Conservation (phyloP, 2,329 filamentous ascomycete species). For the Neonectria hederae region DNA sequence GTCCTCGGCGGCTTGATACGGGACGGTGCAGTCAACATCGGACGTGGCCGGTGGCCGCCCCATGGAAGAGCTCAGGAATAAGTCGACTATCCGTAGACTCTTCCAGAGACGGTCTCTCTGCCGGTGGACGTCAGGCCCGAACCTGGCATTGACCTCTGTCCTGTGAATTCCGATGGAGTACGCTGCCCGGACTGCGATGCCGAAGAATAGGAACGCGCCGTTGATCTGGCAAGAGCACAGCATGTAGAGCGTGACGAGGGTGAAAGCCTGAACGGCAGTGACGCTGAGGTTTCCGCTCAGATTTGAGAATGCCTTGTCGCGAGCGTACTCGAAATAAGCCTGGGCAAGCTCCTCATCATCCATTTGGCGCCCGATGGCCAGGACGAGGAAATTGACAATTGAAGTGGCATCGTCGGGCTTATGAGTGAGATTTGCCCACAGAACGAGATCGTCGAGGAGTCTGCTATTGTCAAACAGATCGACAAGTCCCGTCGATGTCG, state of each 20-base stretch:
- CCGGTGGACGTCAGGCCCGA: constrained; percentile 54
- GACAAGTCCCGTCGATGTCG: constrained; percentile 56
- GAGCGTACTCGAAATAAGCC: constrained; percentile 61
- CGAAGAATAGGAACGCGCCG: constrained; percentile 63
- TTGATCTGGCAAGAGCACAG: constrained; percentile 65
- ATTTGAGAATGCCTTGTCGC: constrained; percentile 54
- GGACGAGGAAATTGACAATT: constrained; percentile 58
- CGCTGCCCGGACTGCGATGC: constrained; percentile 61
- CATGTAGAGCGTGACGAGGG: constrained; percentile 63
- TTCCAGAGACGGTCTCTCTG: constrained; percentile 64
- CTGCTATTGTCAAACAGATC: constrained; percentile 57
- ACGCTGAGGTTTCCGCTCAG: constrained; percentile 59
- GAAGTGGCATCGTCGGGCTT: constrained; percentile 51
- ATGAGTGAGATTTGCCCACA: constrained; percentile 52
- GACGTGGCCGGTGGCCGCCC: constrained; percentile 63
- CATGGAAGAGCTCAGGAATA: constrained; percentile 64
- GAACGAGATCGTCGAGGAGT: constrained; percentile 51
- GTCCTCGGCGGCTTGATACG: constrained; percentile 51
- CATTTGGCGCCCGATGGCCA: constrained; percentile 60
- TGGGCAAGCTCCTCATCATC: constrained; percentile 54
- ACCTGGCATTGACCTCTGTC: constrained; percentile 63
- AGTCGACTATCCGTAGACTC: constrained; percentile 60
- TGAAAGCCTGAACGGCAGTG: constrained; percentile 60
- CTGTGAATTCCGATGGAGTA: constrained; percentile 64
- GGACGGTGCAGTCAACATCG: constrained; percentile 63